Base-by-base conservation (phyloP, 768 basidiomycete species). In the Austroboletus eburneus region DNA sequence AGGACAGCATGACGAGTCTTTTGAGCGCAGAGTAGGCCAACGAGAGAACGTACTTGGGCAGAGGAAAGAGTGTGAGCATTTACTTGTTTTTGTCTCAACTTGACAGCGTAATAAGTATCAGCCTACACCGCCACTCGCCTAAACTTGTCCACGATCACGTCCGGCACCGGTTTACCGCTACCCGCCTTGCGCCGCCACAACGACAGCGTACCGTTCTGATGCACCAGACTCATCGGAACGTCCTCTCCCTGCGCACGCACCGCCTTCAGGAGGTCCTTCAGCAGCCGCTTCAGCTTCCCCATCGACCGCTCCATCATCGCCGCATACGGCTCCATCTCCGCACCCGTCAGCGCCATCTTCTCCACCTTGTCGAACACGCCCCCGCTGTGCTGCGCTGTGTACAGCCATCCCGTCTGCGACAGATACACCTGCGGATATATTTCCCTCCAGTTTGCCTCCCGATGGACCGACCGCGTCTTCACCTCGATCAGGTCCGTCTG, bases 391-490 rank as follows among this genome's bases (percentile, higher is more conserved):
- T 75, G 65, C 0, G 76, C 85, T 43, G 85, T 66, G 57, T 77
- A 81, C 48, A 81, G 72, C 54, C 79, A 74, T 2, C 73, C 66
- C 0, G 83, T 87, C 57, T 83, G 81, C 6, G 87, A 85, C 45
- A 89, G 73, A 58, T 76, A 82, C 12, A 87, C 64, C 57, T 87
- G 85, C 0, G 80, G 77, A 59, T 80, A 86, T 2, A 69, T 66
- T 12, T 85, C 81, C 23, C 57, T 67, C 83, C 83, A 87, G 55
- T 83, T 69, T 48, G 69, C 68, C 9, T 65, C 60, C 7, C 60
- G 52, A n/a, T 39, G 33, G 4, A 36, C 25, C 1, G 62, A 55
- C n/a, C 63, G 36, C 34, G 73, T 72, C 33, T 61, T 59, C 32
- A 73, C 50, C 40, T 71, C 72, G 45, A 70, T 51, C 44, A 74